These are phyloP conservation scores for Polychytrium aggregatum DNA, from an alignment of 192 early-diverging fungal genomes.

Conservation along the genomic window DNA sequence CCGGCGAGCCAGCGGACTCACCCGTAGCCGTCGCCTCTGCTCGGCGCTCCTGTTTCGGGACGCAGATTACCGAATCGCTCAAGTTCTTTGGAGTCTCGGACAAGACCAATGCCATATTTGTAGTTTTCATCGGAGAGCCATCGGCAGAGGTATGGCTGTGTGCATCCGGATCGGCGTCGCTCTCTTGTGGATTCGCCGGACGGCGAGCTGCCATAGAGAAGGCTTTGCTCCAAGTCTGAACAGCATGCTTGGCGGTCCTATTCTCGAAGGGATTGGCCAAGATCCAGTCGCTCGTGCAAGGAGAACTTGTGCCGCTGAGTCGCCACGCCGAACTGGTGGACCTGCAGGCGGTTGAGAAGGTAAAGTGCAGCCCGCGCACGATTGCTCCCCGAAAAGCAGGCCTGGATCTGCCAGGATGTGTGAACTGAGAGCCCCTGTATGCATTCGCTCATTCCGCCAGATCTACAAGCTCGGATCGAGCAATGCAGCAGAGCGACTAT, in stretches of 20 bases:
- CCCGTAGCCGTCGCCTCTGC: too few relatives aligned
- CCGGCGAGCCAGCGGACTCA: too few relatives aligned
- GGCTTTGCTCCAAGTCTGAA: neutral
- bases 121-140: conserved; percentile 10
- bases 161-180: neutral
- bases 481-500: neutral
- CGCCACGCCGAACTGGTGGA: conserved; percentile 2
- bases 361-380: neutral
- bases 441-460: too few relatives aligned
- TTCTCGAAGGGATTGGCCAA: neutral
- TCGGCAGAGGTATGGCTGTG: conserved; percentile 5
- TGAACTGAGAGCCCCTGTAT: too few relatives aligned
- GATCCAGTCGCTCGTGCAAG: conserved; percentile 2
- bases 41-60: too few relatives aligned
- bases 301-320: neutral
- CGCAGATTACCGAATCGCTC: conserved; percentile 20
- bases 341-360: conserved; percentile 6
- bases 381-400: neutral
- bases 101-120: conserved; percentile 3
- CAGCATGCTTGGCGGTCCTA: neutral
- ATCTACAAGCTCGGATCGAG: conserved; percentile 7
- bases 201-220: neutral
- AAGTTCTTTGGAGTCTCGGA: conserved; percentile 23
- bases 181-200: neutral
- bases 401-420: neutral